These are phyloP conservation scores for Raphanus sativus DNA, from an alignment of 345 rosid species.

Conservation along the genomic window DNA sequence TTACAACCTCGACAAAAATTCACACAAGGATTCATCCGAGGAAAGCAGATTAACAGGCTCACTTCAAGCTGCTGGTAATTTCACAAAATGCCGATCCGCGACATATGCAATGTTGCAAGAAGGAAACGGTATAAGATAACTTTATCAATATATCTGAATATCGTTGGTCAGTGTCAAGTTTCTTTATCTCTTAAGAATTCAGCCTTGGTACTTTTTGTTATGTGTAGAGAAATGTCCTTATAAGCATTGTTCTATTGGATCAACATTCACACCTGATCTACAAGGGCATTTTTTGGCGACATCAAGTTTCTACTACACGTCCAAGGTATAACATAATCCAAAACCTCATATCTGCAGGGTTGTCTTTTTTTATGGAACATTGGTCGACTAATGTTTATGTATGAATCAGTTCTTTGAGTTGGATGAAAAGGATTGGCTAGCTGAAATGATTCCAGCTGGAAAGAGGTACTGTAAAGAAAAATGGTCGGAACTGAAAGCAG, in stretches of 20 bases:
- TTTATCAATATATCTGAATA: not conserved
- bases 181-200: conserved; percentile 1
- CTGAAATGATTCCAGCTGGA: conserved; percentile 61
- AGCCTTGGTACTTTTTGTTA: not conserved
- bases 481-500: conserved; percentile 63
- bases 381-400: conserved; percentile 10
- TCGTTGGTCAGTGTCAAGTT: not conserved
- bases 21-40: conserved; percentile 45
- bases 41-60: conserved; percentile 26
- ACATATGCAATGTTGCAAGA: conserved; percentile 60
- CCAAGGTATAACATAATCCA: conserved; percentile 50
- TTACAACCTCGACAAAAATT: conserved; percentile 36
- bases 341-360: not conserved
- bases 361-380: too few relatives aligned
- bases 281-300: conserved; percentile 78
- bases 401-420: conserved; percentile 69
- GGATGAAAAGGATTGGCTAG: conserved; percentile 52
- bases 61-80: conserved; percentile 70
- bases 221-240: conserved; percentile 61
- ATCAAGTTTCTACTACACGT: conserved; percentile 74
- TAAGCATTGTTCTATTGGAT: conserved; percentile 63
- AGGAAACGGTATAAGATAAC: conserved; percentile 58
- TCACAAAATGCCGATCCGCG: conserved; percentile 80
- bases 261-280: conserved; percentile 74
- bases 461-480: conserved; percentile 68